Conservation (phyloP, 2,329 filamentous ascomycete genomes). For the Teratosphaeria zuluensis region DNA sequence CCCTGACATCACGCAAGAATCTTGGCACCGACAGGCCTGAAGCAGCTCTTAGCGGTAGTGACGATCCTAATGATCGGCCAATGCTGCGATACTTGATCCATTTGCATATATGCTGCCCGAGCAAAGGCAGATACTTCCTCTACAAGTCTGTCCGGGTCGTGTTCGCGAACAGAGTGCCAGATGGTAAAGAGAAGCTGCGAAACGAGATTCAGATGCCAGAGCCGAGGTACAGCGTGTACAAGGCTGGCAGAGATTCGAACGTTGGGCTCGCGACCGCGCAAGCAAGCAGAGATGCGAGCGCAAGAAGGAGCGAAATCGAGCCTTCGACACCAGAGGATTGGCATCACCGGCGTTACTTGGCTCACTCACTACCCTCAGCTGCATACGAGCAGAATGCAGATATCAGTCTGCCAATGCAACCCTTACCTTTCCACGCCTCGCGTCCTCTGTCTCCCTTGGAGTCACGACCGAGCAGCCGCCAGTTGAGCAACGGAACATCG, state of each 20-base stretch:
- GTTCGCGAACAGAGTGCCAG: conserved; percentile 91
- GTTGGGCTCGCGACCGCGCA: conserved; percentile 9
- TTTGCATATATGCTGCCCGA: conserved; percentile 81
- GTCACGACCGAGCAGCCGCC: conserved; percentile 21
- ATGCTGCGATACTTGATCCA: conserved; percentile 85
- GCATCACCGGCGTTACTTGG: conserved; percentile 6
- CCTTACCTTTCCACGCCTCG: conserved; percentile 17
- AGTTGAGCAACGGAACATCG: conserved; percentile 12
- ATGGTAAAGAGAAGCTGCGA: conserved; percentile 82
- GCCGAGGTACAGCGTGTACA: conserved; percentile 77
- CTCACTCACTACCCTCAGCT: conserved; percentile 16
- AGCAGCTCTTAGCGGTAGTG: conserved; percentile 40
- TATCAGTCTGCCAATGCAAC: conserved; percentile 12
- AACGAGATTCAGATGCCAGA: conserved; percentile 88
- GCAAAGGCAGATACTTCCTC: conserved; percentile 73
- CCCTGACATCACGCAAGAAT: conserved; percentile 37
- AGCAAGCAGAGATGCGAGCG: conserved; percentile 7
- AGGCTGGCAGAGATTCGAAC: conserved; percentile 44
- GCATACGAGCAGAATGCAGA: conserved; percentile 17
- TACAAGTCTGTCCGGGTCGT: conserved; percentile 91
- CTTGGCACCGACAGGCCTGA: conserved; percentile 45
- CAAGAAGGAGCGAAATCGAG: conserved; percentile 11
- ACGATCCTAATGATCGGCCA: conserved; percentile 52
- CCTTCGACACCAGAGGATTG: conserved; percentile 2
- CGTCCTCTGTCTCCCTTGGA: conserved; percentile 15